Conservation (phyloP, 1,284 basidiomycete genomes). For the Gymnopus androsaceus region DNA sequence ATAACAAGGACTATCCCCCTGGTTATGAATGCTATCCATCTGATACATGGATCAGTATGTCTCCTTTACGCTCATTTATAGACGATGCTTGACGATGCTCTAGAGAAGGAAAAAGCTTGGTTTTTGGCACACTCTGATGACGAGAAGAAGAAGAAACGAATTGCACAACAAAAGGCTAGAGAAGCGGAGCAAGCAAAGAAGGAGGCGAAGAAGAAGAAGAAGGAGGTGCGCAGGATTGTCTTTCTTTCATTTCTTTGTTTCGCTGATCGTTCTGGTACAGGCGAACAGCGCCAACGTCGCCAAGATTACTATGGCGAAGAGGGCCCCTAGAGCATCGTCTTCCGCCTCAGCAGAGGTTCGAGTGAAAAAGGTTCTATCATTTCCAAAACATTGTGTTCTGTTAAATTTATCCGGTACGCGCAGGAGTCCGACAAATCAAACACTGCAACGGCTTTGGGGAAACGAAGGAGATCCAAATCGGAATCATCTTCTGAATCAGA, state of each 20-base stretch:
- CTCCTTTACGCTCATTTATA: not conserved
- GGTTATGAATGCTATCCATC: conserved; percentile 8
- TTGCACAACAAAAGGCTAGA: not conserved
- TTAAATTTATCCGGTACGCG: no score
- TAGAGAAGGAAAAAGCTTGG: conserved; percentile 3
- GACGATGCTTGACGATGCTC: not conserved
- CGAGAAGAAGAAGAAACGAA: not conserved
- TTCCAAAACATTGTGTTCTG: no score
- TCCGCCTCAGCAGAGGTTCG: not conserved
- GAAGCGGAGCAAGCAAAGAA: conserved; percentile 1
- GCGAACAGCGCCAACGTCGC: not conserved
- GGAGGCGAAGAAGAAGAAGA: not conserved
- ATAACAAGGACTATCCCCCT: conserved; percentile 13
- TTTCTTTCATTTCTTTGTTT: not conserved
- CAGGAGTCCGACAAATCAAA: no score
- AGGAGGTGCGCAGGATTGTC: not conserved
- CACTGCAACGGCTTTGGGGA: no score
- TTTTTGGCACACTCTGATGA: not conserved
- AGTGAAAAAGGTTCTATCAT: not conserved
- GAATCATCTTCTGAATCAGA: not conserved
- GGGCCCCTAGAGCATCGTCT: not conserved
- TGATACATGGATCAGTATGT: conserved; percentile 14
- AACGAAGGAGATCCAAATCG: not conserved
- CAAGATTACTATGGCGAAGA: not conserved
- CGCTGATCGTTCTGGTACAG: not conserved